Conservation (phyloP, 768 basidiomycete genomes). For the Fibroporia radiculosa region DNA sequence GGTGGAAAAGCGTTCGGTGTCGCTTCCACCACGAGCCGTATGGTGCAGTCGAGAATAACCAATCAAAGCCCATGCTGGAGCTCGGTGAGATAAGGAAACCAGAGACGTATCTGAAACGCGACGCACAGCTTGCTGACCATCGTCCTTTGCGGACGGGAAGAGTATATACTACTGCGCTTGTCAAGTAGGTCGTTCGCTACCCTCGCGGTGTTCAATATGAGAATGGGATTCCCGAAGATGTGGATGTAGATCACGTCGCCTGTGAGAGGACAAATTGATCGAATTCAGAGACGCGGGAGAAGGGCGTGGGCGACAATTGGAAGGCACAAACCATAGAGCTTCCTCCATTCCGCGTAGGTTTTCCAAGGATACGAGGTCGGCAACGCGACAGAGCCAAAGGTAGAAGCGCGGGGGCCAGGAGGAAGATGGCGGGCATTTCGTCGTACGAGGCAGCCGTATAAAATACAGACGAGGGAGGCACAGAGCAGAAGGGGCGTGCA, state of each 20-base stretch:
- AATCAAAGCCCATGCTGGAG: slow-evolving; percentile 8
- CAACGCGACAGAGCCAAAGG: slow-evolving; percentile 26
- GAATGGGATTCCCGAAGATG: slow-evolving; percentile 15
- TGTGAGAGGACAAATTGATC: slow-evolving; percentile 1
- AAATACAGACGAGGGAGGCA: slow-evolving; percentile 3
- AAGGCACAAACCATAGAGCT: slow-evolving; percentile 33
- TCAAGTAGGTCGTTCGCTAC: slow-evolving; percentile 18
- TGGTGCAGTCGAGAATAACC: slow-evolving; percentile 7
- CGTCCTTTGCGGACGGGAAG: slow-evolving; percentile 13
- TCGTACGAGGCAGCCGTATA: not conserved
- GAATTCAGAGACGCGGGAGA: not conserved
- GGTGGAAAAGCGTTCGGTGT: slow-evolving; percentile 14
- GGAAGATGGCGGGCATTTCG: slow-evolving; percentile 11
- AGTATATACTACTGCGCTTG: slow-evolving; percentile 19
- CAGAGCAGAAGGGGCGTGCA: slow-evolving; percentile 7
- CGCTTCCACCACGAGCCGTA: slow-evolving; percentile 13
- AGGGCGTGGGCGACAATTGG: too few species aligned
- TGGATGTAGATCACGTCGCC: slow-evolving; percentile 18
- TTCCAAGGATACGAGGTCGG: slow-evolving; percentile 36
- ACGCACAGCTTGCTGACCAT: slow-evolving; percentile 18
- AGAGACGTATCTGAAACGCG: not conserved
- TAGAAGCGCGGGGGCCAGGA: slow-evolving; percentile 35
- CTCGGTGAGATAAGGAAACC: not conserved
- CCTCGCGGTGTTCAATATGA: slow-evolving; percentile 17
- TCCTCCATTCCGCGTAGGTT: slow-evolving; percentile 37